Evolutionary conservation across 2,329 filamentous ascomycete species (phyloP).

Genomic region (Fusarium scirpi): DNA sequence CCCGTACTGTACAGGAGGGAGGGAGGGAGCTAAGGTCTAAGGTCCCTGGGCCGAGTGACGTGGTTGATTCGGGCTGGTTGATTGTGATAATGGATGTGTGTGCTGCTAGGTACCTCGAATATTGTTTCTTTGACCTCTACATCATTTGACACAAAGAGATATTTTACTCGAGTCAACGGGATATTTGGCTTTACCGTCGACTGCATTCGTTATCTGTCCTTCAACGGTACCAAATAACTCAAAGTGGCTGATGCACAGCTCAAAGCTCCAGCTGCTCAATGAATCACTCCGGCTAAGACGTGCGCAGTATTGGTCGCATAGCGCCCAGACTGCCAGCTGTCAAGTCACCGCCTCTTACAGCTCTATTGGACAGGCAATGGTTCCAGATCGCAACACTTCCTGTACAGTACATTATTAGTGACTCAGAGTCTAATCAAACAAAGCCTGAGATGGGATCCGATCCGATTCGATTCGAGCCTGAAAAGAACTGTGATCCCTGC

Average conservation of each 20-base stretch:
- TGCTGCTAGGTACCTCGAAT: constrained; percentile 12
- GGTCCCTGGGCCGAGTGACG: constrained; percentile 35
- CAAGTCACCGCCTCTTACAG: constrained; percentile 26
- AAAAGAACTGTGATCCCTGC: constrained; percentile 5
- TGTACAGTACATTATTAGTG: constrained; percentile 23
- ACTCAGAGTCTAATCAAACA: constrained; percentile 17
- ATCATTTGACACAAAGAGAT: neutral
- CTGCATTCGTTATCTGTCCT: neutral
- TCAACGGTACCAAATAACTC: constrained; percentile 2
- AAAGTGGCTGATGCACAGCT: constrained; percentile 22
- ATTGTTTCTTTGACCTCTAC: neutral
- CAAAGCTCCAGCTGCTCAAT: neutral
- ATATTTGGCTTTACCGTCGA: neutral
- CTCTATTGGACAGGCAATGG: constrained; percentile 27
- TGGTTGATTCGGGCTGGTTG: constrained; percentile 39
- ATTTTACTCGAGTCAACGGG: neutral
- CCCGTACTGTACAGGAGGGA: constrained; percentile 10
- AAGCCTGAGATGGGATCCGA: constrained; percentile 7
- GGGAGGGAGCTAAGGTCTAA: constrained; percentile 14
- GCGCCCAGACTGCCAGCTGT: constrained; percentile 40
- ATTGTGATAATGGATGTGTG: constrained; percentile 5
- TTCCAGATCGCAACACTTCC: constrained; percentile 11
- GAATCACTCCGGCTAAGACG: constrained; percentile 27
- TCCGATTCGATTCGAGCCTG: constrained; percentile 17
- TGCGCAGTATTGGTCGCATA: constrained; percentile 13